Conservation (phyloP, 2,329 filamentous ascomycete species). For the Neonectria hederae region DNA sequence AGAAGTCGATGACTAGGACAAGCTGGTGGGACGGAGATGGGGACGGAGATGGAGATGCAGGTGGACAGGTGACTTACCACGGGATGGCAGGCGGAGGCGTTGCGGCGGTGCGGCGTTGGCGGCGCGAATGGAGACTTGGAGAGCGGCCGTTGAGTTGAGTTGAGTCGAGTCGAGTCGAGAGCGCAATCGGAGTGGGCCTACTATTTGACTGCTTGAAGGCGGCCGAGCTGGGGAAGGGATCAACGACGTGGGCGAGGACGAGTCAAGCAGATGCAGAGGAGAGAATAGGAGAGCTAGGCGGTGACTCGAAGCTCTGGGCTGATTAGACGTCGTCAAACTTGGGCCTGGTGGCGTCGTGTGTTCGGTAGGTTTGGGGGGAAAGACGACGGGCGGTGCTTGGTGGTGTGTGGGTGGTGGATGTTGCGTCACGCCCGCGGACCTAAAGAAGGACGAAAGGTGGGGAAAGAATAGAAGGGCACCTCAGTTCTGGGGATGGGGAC, state of each 20-base stretch:
- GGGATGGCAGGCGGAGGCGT: conserved; percentile 27
- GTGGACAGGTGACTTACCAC: conserved; percentile 45
- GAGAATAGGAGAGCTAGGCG: conserved; percentile 22
- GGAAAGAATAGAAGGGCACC: conserved; percentile 18
- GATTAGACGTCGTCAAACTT: conserved; percentile 20
- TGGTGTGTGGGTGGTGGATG: conserved; percentile 27
- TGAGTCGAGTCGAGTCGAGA: conserved; percentile 15
- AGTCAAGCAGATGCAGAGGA: conserved; percentile 21
- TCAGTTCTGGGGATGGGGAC: neutral
- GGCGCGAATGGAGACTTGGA: conserved; percentile 30
- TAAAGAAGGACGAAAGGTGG: conserved; percentile 23
- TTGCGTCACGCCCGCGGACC: conserved; percentile 37
- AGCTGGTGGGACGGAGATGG: conserved; percentile 32
- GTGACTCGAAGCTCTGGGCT: conserved; percentile 24
- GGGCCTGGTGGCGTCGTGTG: conserved; percentile 36
- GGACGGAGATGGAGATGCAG: conserved; percentile 28
- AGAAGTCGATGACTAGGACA: conserved; percentile 12
- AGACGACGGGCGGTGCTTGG: conserved; percentile 23
- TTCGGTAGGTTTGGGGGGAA: conserved; percentile 33
- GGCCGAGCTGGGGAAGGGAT: conserved; percentile 26
- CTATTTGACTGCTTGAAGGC: conserved; percentile 20
- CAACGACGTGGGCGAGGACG: conserved; percentile 7
- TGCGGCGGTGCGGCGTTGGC: conserved; percentile 26
- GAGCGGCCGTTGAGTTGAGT: conserved; percentile 35
- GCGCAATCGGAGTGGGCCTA: conserved; percentile 38